phyloP scores from a whole-genome alignment of 179 eudicot genomes.

The Silene coronaria region DNA sequence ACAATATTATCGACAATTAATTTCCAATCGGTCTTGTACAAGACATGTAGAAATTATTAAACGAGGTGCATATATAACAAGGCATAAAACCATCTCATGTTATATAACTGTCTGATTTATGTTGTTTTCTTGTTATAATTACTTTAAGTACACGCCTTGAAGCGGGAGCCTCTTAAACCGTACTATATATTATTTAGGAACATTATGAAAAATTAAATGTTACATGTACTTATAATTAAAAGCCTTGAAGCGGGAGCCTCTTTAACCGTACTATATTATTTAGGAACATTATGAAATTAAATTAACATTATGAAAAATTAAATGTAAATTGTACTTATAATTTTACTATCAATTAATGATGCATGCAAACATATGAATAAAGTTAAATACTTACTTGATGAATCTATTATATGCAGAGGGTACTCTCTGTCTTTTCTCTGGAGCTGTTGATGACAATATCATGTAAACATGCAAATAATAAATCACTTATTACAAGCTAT shows the following conservation, averaged over 20 bases:
- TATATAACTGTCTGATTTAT: too few relatives aligned
- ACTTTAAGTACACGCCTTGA: too few relatives aligned
- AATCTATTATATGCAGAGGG: constrained; percentile 98
- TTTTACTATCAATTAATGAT: not conserved
- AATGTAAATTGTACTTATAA: not conserved
- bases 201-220: not conserved
- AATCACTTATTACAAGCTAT: constrained; percentile 36
- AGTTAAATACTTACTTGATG: constrained; percentile 61
- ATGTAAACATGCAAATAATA: constrained; percentile 24
- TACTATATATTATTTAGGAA: not conserved
- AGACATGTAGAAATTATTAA: not conserved
- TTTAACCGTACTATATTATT: not conserved
- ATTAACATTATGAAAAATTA: not conserved
- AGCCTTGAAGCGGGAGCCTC: too few relatives aligned
- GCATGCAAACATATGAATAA: not conserved
- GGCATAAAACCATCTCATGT: too few relatives aligned
- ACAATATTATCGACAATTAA: not conserved
- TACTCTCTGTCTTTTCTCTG: constrained; percentile 99
- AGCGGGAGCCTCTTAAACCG: too few relatives aligned
- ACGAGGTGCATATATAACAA: too few relatives aligned
- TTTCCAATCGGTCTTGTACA: not conserved
- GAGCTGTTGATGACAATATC: constrained; percentile 45
- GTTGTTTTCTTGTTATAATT: too few relatives aligned
- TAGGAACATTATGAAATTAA: not conserved
- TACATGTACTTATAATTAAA: not conserved